These are phyloP conservation scores for Ganoderma boninense DNA, from an alignment of 1,284 basidiomycete genomes.

Conservation along the genomic window DNA sequence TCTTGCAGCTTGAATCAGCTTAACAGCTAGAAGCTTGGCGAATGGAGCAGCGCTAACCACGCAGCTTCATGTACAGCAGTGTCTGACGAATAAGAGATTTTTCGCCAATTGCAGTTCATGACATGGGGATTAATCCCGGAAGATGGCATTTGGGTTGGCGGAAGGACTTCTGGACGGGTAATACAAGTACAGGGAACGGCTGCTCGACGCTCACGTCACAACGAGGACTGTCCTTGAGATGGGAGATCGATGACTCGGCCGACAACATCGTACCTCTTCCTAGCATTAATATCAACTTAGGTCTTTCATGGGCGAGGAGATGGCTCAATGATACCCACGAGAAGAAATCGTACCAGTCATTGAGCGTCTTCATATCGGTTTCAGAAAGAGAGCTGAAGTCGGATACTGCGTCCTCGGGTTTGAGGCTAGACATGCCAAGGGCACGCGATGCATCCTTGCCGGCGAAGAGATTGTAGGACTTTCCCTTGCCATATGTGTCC, in stretches of 20 bases:
- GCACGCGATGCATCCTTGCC: constrained; percentile 92
- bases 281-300: constrained; percentile 36
- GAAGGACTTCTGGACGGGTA: not conserved
- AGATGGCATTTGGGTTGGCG: not conserved
- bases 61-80: not conserved
- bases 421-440: constrained; percentile 88
- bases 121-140: not conserved
- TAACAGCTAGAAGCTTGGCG: not conserved
- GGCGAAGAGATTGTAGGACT: constrained; percentile 79
- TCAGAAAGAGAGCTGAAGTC: constrained; percentile 86
- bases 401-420: constrained; percentile 86
- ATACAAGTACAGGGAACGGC: not conserved
- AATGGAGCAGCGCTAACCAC: not conserved
- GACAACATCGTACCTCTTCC: constrained; percentile 87
- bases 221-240: constrained; percentile 13
- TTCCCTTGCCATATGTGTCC: constrained; percentile 83
- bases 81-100: not conserved
- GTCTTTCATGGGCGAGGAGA: not conserved
- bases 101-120: not conserved
- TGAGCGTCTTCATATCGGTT: constrained; percentile 83
- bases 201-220: not conserved
- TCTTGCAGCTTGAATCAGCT: not conserved
- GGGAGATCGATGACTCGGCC: constrained; percentile 67
- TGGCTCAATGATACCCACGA: constrained; percentile 55
- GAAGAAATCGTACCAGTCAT: constrained; percentile 92